These are phyloP conservation scores for Lablab purpureus DNA, from an alignment of 306 rosid genomes.

Conservation along the genomic window DNA sequence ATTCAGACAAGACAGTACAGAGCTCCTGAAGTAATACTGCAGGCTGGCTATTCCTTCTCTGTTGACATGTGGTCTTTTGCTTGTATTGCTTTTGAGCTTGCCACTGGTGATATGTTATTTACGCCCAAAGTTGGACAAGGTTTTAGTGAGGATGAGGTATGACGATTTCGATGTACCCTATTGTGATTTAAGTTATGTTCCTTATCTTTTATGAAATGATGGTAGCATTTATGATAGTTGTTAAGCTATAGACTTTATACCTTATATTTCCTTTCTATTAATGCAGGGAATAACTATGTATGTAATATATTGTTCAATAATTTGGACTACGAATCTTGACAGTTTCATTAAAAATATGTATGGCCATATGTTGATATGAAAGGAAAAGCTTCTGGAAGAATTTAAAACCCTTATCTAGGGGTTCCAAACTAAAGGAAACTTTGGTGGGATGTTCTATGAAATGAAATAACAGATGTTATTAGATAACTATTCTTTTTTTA, in stretches of 20 bases:
- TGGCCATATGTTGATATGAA: constrained; percentile 12
- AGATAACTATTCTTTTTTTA: neutral
- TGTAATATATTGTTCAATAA: too few species aligned
- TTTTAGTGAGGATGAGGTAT: constrained; percentile 96
- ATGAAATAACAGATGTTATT: constrained; percentile 29
- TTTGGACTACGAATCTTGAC: constrained; percentile 1
- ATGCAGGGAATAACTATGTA: neutral
- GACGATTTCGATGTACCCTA: constrained; percentile 34
- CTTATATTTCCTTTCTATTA: constrained; percentile 20
- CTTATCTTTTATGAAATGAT: constrained; percentile 16
- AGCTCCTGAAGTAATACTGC: constrained; percentile 95
- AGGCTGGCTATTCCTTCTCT: constrained; percentile 82
- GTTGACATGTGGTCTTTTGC: constrained; percentile 99
- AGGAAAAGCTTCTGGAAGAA: constrained; percentile 23
- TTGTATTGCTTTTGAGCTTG: constrained; percentile 91
- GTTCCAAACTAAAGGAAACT: constrained; percentile 25
- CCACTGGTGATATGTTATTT: constrained; percentile 97
- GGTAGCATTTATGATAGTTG: constrained; percentile 20
- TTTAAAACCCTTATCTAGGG: neutral
- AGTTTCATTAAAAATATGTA: neutral
- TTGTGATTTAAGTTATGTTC: constrained; percentile 29
- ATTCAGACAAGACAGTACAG: constrained; percentile 98
- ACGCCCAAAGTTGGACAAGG: constrained; percentile 87
- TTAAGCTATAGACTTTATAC: neutral
- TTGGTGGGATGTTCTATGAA: constrained; percentile 3